Percentiles rank a stretch among this genome's conserved stretches.
These are phyloP conservation scores for Fusarium sulawesiense DNA, from an alignment of 2,329 filamentous ascomycete species.

Conservation along the genomic window DNA sequence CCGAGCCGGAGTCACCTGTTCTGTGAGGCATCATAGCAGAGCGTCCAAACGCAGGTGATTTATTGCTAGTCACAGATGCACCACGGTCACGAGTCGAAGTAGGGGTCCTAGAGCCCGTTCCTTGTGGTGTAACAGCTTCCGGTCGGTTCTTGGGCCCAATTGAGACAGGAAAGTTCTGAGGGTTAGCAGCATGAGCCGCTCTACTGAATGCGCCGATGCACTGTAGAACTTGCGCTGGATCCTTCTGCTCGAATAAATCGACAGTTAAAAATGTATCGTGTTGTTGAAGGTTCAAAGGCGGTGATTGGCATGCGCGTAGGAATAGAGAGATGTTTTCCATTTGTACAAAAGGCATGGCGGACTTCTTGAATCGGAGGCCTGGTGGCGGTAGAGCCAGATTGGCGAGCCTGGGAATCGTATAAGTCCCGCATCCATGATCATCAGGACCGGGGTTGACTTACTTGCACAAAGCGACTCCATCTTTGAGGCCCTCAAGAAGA, in stretches of 20 bases:
- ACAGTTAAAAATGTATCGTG: constrained; percentile 98
- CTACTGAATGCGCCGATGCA: constrained; percentile 93
- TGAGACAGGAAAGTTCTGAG: constrained; percentile 76
- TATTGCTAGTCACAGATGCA: constrained; percentile 68
- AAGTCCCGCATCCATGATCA: constrained; percentile 31
- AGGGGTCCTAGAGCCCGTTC: constrained; percentile 67
- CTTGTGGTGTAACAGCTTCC: constrained; percentile 72
- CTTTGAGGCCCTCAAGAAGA: constrained; percentile 85
- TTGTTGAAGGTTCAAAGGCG: constrained; percentile 86
- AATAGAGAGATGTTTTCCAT: constrained; percentile 99
- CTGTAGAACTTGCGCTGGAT: constrained; percentile 94
- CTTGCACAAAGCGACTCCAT: constrained; percentile 94
- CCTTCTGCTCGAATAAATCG: constrained; percentile 94
- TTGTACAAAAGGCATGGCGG: constrained; percentile 96
- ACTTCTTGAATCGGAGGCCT: constrained; percentile 89
- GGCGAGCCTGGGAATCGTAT: constrained; percentile 69
- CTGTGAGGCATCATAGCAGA: constrained; percentile 58
- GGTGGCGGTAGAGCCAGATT: constrained; percentile 83
- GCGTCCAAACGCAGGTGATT: constrained; percentile 61
- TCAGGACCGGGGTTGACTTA: constrained; percentile 56
- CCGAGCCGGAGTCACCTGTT: constrained; percentile 66
- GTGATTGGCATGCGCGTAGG: constrained; percentile 84
- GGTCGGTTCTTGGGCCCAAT: constrained; percentile 78
- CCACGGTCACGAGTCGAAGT: constrained; percentile 59
- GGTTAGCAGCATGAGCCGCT: constrained; percentile 79